A percentile compares a stretch with the other conserved stretches of the same genome.
These are phyloP conservation scores for Dendrocalamus latiflorus DNA, from an alignment of 202 grass and related monocot genomes.

Conservation along the genomic window DNA sequence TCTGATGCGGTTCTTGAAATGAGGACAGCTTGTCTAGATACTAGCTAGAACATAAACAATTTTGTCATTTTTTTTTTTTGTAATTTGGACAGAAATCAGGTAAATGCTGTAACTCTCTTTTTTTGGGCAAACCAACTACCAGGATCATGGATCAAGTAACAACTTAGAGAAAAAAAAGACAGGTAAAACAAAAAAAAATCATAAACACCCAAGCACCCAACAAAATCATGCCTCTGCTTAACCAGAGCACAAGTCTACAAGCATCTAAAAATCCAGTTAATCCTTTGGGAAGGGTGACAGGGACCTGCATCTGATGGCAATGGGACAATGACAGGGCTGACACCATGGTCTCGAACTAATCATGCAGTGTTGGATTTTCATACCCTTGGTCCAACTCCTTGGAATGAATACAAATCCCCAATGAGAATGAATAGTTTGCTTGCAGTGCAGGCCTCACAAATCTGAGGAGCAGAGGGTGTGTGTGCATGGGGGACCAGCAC, in stretches of 20 bases:
- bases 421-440: conserved; percentile 41
- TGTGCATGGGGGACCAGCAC: conserved; percentile 19
- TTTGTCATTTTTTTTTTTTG: too few species aligned
- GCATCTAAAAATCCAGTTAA: conserved; percentile 43
- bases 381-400: conserved; percentile 39
- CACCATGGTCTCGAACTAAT: conserved; percentile 52
- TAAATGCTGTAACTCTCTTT: neutral
- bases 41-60: neutral
- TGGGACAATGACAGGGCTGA: conserved; percentile 56
- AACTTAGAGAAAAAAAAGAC: neutral
- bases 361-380: conserved; percentile 48
- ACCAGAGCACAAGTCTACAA: conserved; percentile 19
- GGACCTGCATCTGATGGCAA: conserved; percentile 40
- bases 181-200: conserved; percentile 12
- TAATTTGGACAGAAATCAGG: neutral
- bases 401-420: conserved; percentile 28
- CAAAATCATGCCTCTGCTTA: conserved; percentile 16
- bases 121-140: neutral
- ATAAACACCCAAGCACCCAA: neutral
- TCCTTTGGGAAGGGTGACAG: conserved; percentile 25
- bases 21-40: neutral
- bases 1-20: neutral
- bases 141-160: neutral
- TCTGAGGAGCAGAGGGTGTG: conserved; percentile 6
- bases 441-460: conserved; percentile 31